Percentiles rank a stretch among this genome's conserved stretches.
phyloP scores from a whole-genome alignment of 2,329 filamentous ascomycete genomes.

The Exophiala oligosperma region DNA sequence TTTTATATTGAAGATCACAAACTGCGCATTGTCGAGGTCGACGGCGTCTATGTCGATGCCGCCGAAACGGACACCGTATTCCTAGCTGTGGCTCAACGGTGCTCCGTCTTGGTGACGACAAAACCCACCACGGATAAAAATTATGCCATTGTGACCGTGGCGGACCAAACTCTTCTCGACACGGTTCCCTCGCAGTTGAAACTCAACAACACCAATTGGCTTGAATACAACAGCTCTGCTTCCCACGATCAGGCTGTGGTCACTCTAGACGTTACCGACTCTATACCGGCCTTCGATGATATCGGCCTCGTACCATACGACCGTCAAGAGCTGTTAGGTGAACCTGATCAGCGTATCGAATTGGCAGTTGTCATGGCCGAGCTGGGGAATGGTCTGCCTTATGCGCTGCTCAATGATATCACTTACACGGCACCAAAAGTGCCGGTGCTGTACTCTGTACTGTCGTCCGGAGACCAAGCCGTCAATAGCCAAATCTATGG shows the following conservation, averaged over 20 bases:
- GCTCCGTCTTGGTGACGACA: slow-evolving; percentile 48
- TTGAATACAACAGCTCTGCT: slow-evolving; percentile 58
- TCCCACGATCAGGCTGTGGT: slow-evolving; percentile 31
- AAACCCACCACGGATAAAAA: slow-evolving; percentile 60
- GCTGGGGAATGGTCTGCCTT: slow-evolving; percentile 60
- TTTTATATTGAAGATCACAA: slow-evolving; percentile 47
- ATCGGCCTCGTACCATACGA: slow-evolving; percentile 70
- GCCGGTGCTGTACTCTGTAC: slow-evolving; percentile 74
- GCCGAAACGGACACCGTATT: slow-evolving; percentile 63
- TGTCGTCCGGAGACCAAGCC: slow-evolving; percentile 59
- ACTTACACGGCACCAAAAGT: slow-evolving; percentile 75
- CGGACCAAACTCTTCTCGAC: slow-evolving; percentile 34
- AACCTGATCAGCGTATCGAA: slow-evolving; percentile 61
- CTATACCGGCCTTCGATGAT: slow-evolving; percentile 69
- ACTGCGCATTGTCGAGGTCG: slow-evolving; percentile 40
- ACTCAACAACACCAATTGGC: slow-evolving; percentile 59
- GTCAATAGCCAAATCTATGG: slow-evolving; percentile 65
- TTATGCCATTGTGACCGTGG: slow-evolving; percentile 59
- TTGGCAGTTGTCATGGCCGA: slow-evolving; percentile 67
- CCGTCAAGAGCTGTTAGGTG: slow-evolving; percentile 57
- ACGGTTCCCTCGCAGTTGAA: slow-evolving; percentile 37
- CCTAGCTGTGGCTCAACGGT: slow-evolving; percentile 63
- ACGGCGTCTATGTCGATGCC: slow-evolving; percentile 37
- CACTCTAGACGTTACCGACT: slow-evolving; percentile 40
- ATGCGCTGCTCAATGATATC: slow-evolving; percentile 70